Percentiles rank a stretch among this genome's conserved stretches.
Evolutionary conservation across 176 grass and related monocot species (phyloP).

Genomic region (Musa schizocarpa): DNA sequence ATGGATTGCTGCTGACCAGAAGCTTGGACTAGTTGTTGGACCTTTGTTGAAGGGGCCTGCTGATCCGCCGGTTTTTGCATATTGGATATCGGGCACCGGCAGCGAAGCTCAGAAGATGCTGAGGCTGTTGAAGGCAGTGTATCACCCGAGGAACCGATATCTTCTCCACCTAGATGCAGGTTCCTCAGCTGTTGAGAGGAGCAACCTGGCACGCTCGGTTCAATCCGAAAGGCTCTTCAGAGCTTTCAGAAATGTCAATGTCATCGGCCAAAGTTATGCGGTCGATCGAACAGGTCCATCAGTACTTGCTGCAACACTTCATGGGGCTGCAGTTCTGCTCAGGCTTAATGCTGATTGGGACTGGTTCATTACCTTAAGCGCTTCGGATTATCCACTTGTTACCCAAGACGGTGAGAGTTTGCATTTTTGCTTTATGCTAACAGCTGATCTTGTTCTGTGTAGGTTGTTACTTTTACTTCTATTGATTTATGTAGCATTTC

Average conservation of each 20-base stretch:
- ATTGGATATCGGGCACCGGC: constrained; percentile 53
- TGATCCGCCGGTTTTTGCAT: constrained; percentile 35
- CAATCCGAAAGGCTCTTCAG: constrained; percentile 15
- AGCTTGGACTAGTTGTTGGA: neutral
- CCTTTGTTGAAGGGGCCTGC: neutral
- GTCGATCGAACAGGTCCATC: constrained; percentile 37
- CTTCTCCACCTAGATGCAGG: constrained; percentile 50
- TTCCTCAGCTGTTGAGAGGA: constrained; percentile 21
- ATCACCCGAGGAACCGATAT: constrained; percentile 57
- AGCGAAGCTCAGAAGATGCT: constrained; percentile 29
- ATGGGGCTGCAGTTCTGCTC: constrained; percentile 56
- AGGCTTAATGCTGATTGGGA: constrained; percentile 33
- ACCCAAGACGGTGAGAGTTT: constrained; percentile 44
- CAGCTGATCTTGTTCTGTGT: no score
- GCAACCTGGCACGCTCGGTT: constrained; percentile 12
- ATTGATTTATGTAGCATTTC: no score
- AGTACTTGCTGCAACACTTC: constrained; percentile 36
- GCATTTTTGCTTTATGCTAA: neutral
- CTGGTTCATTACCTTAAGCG: constrained; percentile 56
- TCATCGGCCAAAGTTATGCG: constrained; percentile 28
- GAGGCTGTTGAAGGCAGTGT: constrained; percentile 34
- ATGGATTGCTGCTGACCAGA: neutral
- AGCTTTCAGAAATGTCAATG: constrained; percentile 37
- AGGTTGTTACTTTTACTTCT: no score
- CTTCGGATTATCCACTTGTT: constrained; percentile 55